phyloP scores from a whole-genome alignment of 345 rosid genomes.

The Linum trigynum region DNA sequence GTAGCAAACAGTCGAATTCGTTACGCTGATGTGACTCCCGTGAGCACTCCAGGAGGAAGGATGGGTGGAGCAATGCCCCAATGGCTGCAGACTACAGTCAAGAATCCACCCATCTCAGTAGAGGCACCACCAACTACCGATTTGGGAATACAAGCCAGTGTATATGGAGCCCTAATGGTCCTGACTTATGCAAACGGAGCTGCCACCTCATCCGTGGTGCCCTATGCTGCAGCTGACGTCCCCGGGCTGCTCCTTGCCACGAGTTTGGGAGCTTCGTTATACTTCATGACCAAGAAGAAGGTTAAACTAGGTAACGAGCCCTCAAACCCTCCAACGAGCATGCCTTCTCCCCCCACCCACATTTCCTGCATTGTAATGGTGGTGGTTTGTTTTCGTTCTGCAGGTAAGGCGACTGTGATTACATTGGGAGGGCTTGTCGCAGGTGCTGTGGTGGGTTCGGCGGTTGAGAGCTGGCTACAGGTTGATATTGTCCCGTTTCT shows the following conservation, averaged over 20 bases:
- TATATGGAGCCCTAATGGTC: slow-evolving; percentile 82
- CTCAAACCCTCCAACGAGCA: background rate
- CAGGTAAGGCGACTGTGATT: slow-evolving; percentile 86
- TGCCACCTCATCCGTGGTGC: slow-evolving; percentile 35
- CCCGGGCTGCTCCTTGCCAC: slow-evolving; percentile 70
- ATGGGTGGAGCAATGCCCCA: slow-evolving; percentile 45
- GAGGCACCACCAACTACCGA: slow-evolving; percentile 65
- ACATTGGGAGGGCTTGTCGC: slow-evolving; percentile 83
- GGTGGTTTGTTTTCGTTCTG: slow-evolving; percentile 6
- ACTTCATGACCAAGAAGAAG: slow-evolving; percentile 76
- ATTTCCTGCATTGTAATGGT: background rate
- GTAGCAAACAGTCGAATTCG: slow-evolving; percentile 62
- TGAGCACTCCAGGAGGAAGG: slow-evolving; percentile 23
- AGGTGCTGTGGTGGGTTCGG: slow-evolving; percentile 90
- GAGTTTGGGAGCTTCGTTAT: slow-evolving; percentile 88
- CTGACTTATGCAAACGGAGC: slow-evolving; percentile 71
- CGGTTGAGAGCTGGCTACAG: slow-evolving; percentile 85
- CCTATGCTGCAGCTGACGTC: slow-evolving; percentile 69
- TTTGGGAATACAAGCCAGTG: slow-evolving; percentile 78
- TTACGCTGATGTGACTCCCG: slow-evolving; percentile 86
- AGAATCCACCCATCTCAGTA: slow-evolving; percentile 50
- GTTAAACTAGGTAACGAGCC: slow-evolving; percentile 62
- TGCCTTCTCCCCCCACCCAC: background rate
- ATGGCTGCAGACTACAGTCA: slow-evolving; percentile 59
- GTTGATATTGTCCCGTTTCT: slow-evolving; percentile 89